Evolutionary conservation across 352 stramenopile species (phyloP).

Genomic region (Globisporangium acanthophoron): DNA sequence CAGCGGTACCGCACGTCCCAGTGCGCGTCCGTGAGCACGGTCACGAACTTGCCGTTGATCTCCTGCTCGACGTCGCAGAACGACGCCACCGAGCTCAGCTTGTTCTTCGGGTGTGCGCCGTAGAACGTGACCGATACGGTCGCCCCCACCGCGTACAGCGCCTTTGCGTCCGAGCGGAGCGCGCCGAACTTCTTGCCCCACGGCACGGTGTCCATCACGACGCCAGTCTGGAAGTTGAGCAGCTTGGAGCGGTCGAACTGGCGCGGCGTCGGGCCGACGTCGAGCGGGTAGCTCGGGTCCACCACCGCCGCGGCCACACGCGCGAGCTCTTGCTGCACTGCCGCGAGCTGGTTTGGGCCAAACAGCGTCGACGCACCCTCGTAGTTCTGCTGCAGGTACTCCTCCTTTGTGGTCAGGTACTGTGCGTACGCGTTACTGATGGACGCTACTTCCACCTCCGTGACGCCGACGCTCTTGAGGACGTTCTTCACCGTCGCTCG

Average conservation of each 20-base stretch:
- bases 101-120: slow-evolving; percentile 48
- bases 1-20: slow-evolving; percentile 50
- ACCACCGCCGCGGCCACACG: slow-evolving; percentile 29
- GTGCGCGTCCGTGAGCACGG: slow-evolving; percentile 41
- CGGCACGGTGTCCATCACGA: slow-evolving; percentile 25
- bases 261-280: slow-evolving; percentile 30
- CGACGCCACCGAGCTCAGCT: slow-evolving; percentile 23
- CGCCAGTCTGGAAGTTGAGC: slow-evolving; percentile 32
- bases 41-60: slow-evolving; percentile 10
- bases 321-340: slow-evolving; percentile 45
- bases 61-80: slow-evolving; percentile 52
- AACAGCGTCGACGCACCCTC: slow-evolving; percentile 72
- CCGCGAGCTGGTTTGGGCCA: slow-evolving; percentile 55
- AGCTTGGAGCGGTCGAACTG: slow-evolving; percentile 31
- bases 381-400: slow-evolving; percentile 63
- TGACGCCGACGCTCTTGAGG: slow-evolving; percentile 21
- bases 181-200: slow-evolving; percentile 17
- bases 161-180: slow-evolving; percentile 19
- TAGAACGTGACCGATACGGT: slow-evolving; percentile 32
- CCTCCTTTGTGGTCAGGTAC: slow-evolving; percentile 60
- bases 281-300: slow-evolving; percentile 18
- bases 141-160: slow-evolving; percentile 23
- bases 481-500: slow-evolving; percentile 25
- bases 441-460: slow-evolving; percentile 39
- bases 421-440: slow-evolving; percentile 54